Evolutionary conservation across 257 asterid genomes (phyloP), one percentile per base, ranked within the genome.

Genomic region (Linderniella brevidens): DNA sequence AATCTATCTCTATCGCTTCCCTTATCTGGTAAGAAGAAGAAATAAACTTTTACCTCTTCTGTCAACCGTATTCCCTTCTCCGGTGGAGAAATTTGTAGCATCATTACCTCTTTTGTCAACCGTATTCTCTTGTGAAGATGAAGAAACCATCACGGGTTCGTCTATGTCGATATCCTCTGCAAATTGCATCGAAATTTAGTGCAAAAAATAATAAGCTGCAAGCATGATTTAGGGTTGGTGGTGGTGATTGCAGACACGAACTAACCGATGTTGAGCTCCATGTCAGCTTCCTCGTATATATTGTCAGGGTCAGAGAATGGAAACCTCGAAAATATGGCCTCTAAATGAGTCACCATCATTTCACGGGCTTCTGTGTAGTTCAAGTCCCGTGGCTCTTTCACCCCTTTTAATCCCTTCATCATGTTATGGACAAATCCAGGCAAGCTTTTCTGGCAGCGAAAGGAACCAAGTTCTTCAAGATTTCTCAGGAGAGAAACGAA

Each of bases 391-490:
- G 58, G 77, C 59, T 57, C 71, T 66, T 76, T 70, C 48, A 37
- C 60, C 50, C 87, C 94, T 79, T 79, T 90, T 37, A 90, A 67
- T 48, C 93, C 96, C 77, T 82, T 81, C 46, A 85, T 57, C 68
- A 90, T 54, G 55, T 77, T 78, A 59, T 78, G 74, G 51, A 90
- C 69, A 55, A 75, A 74, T 64, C 87, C 83, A 49, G 79, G 75
- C 56, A 64, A 37, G 52, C 64, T 55, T 51, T 55, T 58, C 94
- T 84, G 72, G 55, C 45, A 61, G 59, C 50, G 57, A 39, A 62
- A 71, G 57, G 50, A 45, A 39, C 41, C 18, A 55, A 35, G 41
- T 49, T 61, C 37, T 35, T 63, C 14, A 54, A 63, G 20, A 42
- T 53, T n/a, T 58, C 49, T 41, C 49, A 54, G 37, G 38, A 63